These are phyloP conservation scores for Aspergillus sp. DNA, from an alignment of 2,329 filamentous ascomycete species.

Conservation along the genomic window DNA sequence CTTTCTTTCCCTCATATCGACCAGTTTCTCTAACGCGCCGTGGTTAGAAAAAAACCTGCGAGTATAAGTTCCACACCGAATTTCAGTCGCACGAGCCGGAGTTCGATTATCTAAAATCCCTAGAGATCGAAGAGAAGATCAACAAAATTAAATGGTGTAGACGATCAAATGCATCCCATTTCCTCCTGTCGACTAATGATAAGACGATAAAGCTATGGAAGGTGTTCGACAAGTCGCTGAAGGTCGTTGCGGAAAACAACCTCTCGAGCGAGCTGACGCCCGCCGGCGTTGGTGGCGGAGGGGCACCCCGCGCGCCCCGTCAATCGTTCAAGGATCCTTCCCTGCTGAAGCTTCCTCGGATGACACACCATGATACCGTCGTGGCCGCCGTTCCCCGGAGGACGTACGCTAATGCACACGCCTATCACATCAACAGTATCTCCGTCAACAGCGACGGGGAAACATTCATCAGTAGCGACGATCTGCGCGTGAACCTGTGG, in stretches of 20 bases:
- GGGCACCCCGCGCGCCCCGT: constrained; percentile 70
- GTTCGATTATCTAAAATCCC: constrained; percentile 98
- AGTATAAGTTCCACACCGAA: constrained; percentile 99
- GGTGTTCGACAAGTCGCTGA: constrained; percentile 98
- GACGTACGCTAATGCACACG: constrained; percentile 97
- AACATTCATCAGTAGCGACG: constrained; percentile 98
- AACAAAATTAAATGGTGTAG: constrained; percentile 99
- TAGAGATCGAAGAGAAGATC: constrained; percentile 99
- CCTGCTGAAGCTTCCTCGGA: constrained; percentile 87
- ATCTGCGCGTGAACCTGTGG: constrained; percentile 97
- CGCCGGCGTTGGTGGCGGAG: constrained; percentile 67
- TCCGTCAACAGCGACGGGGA: constrained; percentile 99
- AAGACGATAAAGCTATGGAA: constrained; percentile 99
- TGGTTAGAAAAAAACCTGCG: constrained; percentile 94
- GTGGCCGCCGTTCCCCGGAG: constrained; percentile 93
- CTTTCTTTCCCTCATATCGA: background rate
- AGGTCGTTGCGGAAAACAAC: constrained; percentile 98
- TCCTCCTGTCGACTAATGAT: constrained; percentile 96
- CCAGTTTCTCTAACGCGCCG: constrained; percentile 32
- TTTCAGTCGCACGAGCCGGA: constrained; percentile 99
- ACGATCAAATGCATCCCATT: constrained; percentile 97
- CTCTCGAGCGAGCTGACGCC: constrained; percentile 92
- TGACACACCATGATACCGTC: constrained; percentile 98
- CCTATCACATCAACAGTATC: constrained; percentile 99
- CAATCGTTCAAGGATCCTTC: constrained; percentile 75